Base-by-base conservation (phyloP, 1,139 yeast genomes). In the Sugiyamaella grinbergsii region DNA sequence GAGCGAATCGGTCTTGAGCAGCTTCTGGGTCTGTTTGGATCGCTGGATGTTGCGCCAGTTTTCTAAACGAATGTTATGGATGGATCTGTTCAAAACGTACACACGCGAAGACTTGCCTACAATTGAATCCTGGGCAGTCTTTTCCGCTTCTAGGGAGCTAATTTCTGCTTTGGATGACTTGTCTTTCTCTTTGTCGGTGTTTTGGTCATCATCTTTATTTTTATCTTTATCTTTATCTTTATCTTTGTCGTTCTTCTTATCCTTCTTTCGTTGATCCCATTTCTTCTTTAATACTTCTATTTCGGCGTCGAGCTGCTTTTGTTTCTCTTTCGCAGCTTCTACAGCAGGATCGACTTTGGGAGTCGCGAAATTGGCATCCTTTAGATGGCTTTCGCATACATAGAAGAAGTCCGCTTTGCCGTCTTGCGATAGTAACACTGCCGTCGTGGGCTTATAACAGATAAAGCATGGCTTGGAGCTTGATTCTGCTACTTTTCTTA, bases 401-500 rank as follows among this genome's bases (percentile, higher is more conserved):
- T 84, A 85, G 64, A 87, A 83, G 73, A 82, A 85, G 64, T 85
- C 93, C 2, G 73, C 59, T 41, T 63, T 59, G 8, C 75, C 75
- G 52, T 71, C 76, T 18, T 63, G 68, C 1, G 82, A 72, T n/a
- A 83, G 75, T 32, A 86, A 68, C 2, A 86, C 95, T 0, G 79
- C 73, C 0, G 74, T 58, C 0, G 88, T 71, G 1, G 93, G 88
- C 57, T 82, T 82, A 63, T 74, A 82, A 68, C 95, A 87, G 28
- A 86, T 72, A 41, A 71, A 62, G 61, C 95, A 86, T 0, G 91
- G 74, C 60, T 78, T 78, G 47, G 79, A 62, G 52, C 77, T 79
- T n/a, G 73, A 57, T 2, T 73, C 73, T 0, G 88, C 82, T 1
- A 86, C 94, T 47, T 71, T 71, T 43, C 88, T 71, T 10, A 74